Evolutionary conservation across 768 basidiomycete genomes (phyloP).

Genomic region (Mycena olivaceomarginata): DNA sequence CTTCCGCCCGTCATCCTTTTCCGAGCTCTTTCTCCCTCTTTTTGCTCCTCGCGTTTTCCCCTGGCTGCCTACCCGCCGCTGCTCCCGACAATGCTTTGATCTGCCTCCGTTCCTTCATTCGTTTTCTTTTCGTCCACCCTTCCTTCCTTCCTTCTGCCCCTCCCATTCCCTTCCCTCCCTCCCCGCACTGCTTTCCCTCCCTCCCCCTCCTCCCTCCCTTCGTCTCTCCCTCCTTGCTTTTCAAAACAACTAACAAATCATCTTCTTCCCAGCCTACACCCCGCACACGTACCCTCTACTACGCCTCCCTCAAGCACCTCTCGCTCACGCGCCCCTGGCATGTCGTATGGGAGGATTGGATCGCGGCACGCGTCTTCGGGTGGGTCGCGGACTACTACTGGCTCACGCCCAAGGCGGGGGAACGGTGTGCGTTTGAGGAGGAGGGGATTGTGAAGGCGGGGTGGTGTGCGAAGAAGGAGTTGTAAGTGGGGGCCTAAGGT

Average conservation of each 20-base stretch:
- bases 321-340: slow-evolving; percentile 45
- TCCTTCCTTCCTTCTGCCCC: too few species aligned
- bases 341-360: slow-evolving; percentile 27
- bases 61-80: too few species aligned
- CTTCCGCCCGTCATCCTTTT: too few species aligned
- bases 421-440: slow-evolving; percentile 37
- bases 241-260: not conserved
- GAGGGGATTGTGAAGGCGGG: slow-evolving; percentile 43
- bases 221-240: not conserved
- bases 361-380: too few species aligned
- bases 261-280: slow-evolving; percentile 47
- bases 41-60: too few species aligned
- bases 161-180: not conserved
- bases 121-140: too few species aligned
- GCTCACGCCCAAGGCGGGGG: slow-evolving; percentile 41
- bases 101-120: too few species aligned
- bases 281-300: slow-evolving; percentile 47
- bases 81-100: too few species aligned
- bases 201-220: not conserved
- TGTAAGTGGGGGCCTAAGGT: too few species aligned
- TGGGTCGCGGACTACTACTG: slow-evolving; percentile 45
- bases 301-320: slow-evolving; percentile 44
- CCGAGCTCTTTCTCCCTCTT: too few species aligned
- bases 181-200: too few species aligned
- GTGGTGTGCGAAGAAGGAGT: slow-evolving; percentile 17